Percentiles rank a stretch among this genome's conserved stretches.
Evolutionary conservation across 345 rosid species (phyloP).

Genomic region (Eucalyptus camaldulensis): DNA sequence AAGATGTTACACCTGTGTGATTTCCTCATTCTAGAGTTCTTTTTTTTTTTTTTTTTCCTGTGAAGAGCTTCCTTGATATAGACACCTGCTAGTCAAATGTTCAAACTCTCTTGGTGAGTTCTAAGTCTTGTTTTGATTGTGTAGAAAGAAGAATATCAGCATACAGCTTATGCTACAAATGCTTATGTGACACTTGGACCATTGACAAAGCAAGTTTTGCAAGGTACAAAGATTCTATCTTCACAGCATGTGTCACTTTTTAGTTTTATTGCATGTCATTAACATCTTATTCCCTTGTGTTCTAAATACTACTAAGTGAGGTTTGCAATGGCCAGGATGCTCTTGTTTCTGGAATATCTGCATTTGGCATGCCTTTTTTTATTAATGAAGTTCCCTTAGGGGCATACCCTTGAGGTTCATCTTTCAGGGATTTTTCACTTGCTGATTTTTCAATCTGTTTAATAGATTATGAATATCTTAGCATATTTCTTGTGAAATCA

Average conservation of each 20-base stretch:
- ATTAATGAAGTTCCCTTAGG: neutral
- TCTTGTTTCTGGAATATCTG: neutral
- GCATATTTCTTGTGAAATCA: neutral
- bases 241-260: neutral
- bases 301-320: neutral
- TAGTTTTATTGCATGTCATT: neutral
- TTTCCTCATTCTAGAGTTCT: neutral
- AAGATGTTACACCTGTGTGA: neutral
- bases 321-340: neutral
- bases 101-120: neutral
- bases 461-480: neutral
- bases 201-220: slow-evolving; percentile 56
- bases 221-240: slow-evolving; percentile 30
- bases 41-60: neutral
- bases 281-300: neutral
- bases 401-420: neutral
- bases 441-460: neutral
- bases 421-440: neutral
- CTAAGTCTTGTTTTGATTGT: neutral
- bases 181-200: slow-evolving; percentile 84
- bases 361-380: neutral
- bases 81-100: neutral
- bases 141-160: slow-evolving; percentile 93
- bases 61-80: neutral
- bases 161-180: slow-evolving; percentile 90